phyloP scores from a whole-genome alignment of 139 green algal species.

The Cymbomonas tetramitiformis region DNA sequence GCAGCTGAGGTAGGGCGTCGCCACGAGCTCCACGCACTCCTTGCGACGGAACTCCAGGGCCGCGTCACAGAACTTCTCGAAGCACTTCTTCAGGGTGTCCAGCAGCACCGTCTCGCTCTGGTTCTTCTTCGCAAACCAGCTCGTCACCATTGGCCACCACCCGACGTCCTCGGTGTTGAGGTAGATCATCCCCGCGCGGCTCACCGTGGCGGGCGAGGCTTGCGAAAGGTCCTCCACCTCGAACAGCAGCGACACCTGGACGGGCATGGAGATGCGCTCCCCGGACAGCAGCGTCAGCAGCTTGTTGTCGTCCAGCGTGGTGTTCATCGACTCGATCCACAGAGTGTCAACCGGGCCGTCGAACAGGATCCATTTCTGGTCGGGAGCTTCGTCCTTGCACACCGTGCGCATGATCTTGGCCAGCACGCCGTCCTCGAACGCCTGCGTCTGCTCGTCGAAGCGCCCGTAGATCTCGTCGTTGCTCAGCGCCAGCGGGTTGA shows the following conservation, averaged over 20 bases:
- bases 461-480: conserved; percentile 71
- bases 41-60: conserved; percentile 48
- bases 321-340: conserved; percentile 77
- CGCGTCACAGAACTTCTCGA: conserved; percentile 60
- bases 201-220: conserved; percentile 52
- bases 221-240: conserved; percentile 66
- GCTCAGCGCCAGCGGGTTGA: conserved; percentile 65
- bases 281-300: conserved; percentile 55
- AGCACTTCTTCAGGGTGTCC: conserved; percentile 34
- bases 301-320: conserved; percentile 68
- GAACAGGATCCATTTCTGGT: conserved; percentile 66
- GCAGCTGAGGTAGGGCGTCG: conserved; percentile 44
- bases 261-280: conserved; percentile 59
- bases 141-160: conserved; percentile 49
- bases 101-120: conserved; percentile 14
- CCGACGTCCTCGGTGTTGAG: conserved; percentile 67
- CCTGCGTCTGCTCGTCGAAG: conserved; percentile 52
- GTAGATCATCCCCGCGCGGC: conserved; percentile 66
- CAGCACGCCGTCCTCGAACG: conserved; percentile 59
- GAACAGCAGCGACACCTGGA: conserved; percentile 57
- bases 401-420: conserved; percentile 52
- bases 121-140: conserved; percentile 36
- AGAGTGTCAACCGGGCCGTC: conserved; percentile 69
- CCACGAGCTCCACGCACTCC: conserved; percentile 52
- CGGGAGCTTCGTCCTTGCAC: conserved; percentile 45